Conservation (phyloP, 2,329 filamentous ascomycete genomes). For the Claviceps monticola region DNA sequence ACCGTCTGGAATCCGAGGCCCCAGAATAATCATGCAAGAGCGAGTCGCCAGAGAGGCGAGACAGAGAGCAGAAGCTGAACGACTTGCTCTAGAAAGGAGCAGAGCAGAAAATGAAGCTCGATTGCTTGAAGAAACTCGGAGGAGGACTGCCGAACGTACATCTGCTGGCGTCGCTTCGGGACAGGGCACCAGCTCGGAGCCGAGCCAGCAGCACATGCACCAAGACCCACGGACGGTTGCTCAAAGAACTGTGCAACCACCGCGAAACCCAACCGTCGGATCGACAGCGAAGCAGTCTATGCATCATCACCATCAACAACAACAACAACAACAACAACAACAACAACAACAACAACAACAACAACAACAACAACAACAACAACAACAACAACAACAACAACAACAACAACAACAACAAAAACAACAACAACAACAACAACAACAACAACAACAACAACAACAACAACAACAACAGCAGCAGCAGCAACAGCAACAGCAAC, state of each 20-base stretch:
- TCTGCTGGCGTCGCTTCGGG: conserved; percentile 33
- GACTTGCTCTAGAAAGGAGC: conserved; percentile 37
- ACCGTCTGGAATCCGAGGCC: conserved; percentile 60
- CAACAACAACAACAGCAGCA: background rate
- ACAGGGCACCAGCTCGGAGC: conserved; percentile 17
- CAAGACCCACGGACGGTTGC: conserved; percentile 19
- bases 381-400: background rate
- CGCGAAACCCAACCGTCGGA: conserved; percentile 4
- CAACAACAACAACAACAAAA: background rate
- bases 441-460: conserved; percentile 1
- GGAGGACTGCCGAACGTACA: conserved; percentile 47
- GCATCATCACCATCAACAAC: conserved; percentile 4
- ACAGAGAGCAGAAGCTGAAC: conserved; percentile 52
- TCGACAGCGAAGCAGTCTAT: conserved; percentile 7
- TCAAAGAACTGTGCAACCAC: conserved; percentile 13
- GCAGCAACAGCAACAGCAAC: conserved; percentile 4
- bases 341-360: background rate
- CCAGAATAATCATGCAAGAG: conserved; percentile 83
- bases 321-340: conserved; percentile 3
- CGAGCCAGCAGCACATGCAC: conserved; percentile 12
- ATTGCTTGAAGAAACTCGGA: conserved; percentile 39
- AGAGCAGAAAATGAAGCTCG: conserved; percentile 43
- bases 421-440: conserved; percentile 2
- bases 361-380: conserved; percentile 1
- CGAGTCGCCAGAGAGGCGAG: conserved; percentile 64